phyloP scores from a whole-genome alignment of 768 basidiomycete genomes.

The Kockovaella imperatae region DNA sequence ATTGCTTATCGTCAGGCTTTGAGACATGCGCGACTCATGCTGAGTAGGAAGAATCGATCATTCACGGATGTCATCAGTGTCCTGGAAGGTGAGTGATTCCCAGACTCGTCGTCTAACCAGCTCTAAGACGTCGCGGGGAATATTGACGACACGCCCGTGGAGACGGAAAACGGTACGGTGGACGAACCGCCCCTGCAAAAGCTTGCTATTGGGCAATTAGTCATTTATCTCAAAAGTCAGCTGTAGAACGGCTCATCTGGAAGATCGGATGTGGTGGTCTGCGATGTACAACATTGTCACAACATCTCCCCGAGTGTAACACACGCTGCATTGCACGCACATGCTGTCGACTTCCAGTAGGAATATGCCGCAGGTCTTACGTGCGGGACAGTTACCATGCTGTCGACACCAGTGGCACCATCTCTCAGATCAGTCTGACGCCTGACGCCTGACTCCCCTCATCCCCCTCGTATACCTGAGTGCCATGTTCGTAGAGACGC shows the following conservation, averaged over 20 bases:
- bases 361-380: too few relatives aligned
- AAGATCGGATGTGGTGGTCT: too few relatives aligned
- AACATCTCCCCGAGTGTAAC: too few relatives aligned
- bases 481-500: too few relatives aligned
- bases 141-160: constrained; percentile 33
- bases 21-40: constrained; percentile 64
- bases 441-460: too few relatives aligned
- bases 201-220: constrained; percentile 37
- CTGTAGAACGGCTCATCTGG: not conserved
- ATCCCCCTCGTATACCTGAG: too few relatives aligned
- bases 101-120: constrained; percentile 48
- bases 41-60: constrained; percentile 63
- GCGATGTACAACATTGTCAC: too few relatives aligned
- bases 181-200: constrained; percentile 48
- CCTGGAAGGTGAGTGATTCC: constrained; percentile 58
- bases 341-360: too few relatives aligned
- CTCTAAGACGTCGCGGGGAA: constrained; percentile 25
- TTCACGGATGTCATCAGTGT: constrained; percentile 65
- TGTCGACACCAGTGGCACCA: too few relatives aligned
- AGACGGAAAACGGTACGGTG: constrained; percentile 48
- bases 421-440: too few relatives aligned
- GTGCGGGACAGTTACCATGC: too few relatives aligned
- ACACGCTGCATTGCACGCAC: too few relatives aligned
- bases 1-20: constrained; percentile 55
- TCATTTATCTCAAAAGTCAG: not conserved